These are phyloP conservation scores for Fonsecaea monophora DNA, from an alignment of 2,329 filamentous ascomycete genomes.

Conservation along the genomic window DNA sequence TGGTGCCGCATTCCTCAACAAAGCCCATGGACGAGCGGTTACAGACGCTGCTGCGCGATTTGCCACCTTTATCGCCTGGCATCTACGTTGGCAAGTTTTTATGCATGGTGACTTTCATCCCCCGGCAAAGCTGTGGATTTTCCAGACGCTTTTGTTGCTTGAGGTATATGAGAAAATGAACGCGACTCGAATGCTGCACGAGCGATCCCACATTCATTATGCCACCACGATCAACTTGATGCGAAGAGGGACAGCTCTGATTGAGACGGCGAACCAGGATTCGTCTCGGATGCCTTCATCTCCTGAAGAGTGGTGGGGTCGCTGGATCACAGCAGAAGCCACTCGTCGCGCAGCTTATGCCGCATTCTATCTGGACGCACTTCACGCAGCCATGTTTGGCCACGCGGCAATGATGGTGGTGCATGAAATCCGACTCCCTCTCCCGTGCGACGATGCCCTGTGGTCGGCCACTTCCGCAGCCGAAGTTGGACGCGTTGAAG, in stretches of 20 bases:
- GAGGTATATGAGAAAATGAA: conserved; percentile 99
- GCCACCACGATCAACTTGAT: conserved; percentile 94
- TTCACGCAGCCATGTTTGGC: conserved; percentile 96
- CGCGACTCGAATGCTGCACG: conserved; percentile 86
- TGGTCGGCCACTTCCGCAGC: conserved; percentile 89
- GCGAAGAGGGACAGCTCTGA: conserved; percentile 85
- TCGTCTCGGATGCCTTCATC: conserved; percentile 68
- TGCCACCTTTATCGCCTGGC: conserved; percentile 88
- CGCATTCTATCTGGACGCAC: conserved; percentile 92
- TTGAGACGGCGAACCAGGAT: conserved; percentile 57
- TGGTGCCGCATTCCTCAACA: conserved; percentile 85
- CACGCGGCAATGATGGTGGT: conserved; percentile 97
- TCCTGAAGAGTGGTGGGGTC: conserved; percentile 89
- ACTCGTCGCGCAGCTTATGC: conserved; percentile 89
- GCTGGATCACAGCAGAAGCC: conserved; percentile 93
- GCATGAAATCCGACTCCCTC: conserved; percentile 86
- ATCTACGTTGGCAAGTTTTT: conserved; percentile 92
- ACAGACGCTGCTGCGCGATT: conserved; percentile 78
- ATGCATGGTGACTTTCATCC: conserved; percentile 88
- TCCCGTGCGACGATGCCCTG: conserved; percentile 89
- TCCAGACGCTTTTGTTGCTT: conserved; percentile 85
- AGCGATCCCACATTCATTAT: conserved; percentile 94
- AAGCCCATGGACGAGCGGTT: conserved; percentile 73
- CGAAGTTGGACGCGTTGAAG: conserved; percentile 84
- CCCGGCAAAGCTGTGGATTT: conserved; percentile 93